Percentiles rank a stretch among this genome's conserved stretches.
Conservation (phyloP, 2,329 filamentous ascomycete genomes). For the Didymella segeticola region DNA sequence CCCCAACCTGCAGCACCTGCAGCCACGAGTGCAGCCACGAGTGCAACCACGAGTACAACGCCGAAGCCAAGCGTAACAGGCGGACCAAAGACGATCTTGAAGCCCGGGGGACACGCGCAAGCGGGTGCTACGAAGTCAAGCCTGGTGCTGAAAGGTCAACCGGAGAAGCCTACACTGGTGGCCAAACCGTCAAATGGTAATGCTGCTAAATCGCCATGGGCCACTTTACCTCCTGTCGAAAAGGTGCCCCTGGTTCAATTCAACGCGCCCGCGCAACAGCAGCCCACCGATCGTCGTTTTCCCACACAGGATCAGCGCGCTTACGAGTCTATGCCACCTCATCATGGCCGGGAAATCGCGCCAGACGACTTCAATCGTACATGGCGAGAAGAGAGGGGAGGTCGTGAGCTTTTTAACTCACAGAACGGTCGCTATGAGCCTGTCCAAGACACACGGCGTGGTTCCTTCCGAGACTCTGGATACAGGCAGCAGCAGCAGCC, state of each 20-base stretch:
- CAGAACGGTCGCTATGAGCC: conserved; percentile 93
- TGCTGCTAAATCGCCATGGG: conserved; percentile 91
- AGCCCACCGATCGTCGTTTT: conserved; percentile 54
- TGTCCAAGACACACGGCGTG: conserved; percentile 75
- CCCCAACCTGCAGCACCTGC: conserved; percentile 30
- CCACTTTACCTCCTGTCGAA: conserved; percentile 81
- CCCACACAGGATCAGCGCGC: conserved; percentile 63
- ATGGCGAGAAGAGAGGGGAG: conserved; percentile 76
- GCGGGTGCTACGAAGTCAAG: conserved; percentile 54
- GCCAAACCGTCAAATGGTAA: conserved; percentile 73
- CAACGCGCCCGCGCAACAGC: conserved; percentile 59
- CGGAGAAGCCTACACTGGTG: conserved; percentile 75
- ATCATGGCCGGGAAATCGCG: conserved; percentile 79
- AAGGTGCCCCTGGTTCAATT: conserved; percentile 74
- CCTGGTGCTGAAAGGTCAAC: conserved; percentile 69
- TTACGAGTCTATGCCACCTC: conserved; percentile 61
- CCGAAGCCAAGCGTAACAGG: conserved; percentile 47
- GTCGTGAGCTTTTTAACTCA: conserved; percentile 90
- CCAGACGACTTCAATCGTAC: conserved; percentile 91
- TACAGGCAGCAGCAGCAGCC: conserved; percentile 71
- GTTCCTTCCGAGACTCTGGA: conserved; percentile 70
- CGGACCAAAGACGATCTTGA: conserved; percentile 57
- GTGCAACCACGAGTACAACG: conserved; percentile 27
- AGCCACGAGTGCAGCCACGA: conserved; percentile 33
- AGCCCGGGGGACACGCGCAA: conserved; percentile 52